These are phyloP conservation scores for Royoungia palumana DNA, from an alignment of 768 basidiomycete genomes.

Conservation along the genomic window DNA sequence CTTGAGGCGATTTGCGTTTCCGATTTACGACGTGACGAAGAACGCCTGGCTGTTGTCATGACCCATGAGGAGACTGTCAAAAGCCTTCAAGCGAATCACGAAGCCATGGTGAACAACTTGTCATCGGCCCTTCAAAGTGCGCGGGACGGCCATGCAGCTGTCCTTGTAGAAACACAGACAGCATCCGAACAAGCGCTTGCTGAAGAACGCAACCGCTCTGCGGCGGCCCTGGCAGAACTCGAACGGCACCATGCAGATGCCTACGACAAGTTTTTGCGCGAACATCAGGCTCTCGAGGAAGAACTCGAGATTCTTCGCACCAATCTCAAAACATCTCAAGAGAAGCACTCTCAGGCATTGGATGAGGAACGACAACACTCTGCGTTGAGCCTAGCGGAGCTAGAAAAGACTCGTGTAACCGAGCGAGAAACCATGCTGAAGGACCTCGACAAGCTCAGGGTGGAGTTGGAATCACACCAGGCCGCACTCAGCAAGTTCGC, in stretches of 20 bases:
- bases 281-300: slow-evolving; percentile 36
- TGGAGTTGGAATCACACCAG: slow-evolving; percentile 53
- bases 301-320: slow-evolving; percentile 62
- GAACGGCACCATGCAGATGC: slow-evolving; percentile 48
- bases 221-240: slow-evolving; percentile 46
- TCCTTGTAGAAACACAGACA: slow-evolving; percentile 35
- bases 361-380: slow-evolving; percentile 30
- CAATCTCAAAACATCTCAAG: slow-evolving; percentile 29
- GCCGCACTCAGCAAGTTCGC: slow-evolving; percentile 42
- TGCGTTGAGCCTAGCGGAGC: slow-evolving; percentile 14
- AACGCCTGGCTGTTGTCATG: slow-evolving; percentile 34
- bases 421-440: slow-evolving; percentile 36
- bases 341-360: slow-evolving; percentile 16
- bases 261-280: slow-evolving; percentile 37
- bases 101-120: slow-evolving; percentile 42
- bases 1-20: slow-evolving; percentile 35
- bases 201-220: slow-evolving; percentile 48
- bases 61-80: slow-evolving; percentile 42
- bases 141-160: slow-evolving; percentile 32
- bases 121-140: slow-evolving; percentile 39
- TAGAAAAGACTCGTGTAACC: slow-evolving; percentile 14
- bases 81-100: slow-evolving; percentile 45
- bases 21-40: slow-evolving; percentile 33
- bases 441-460: slow-evolving; percentile 45
- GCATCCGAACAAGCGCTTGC: slow-evolving; percentile 35